These are phyloP conservation scores for Nigrospora sphaerica DNA, from an alignment of 2,329 filamentous ascomycete genomes.

Conservation along the genomic window DNA sequence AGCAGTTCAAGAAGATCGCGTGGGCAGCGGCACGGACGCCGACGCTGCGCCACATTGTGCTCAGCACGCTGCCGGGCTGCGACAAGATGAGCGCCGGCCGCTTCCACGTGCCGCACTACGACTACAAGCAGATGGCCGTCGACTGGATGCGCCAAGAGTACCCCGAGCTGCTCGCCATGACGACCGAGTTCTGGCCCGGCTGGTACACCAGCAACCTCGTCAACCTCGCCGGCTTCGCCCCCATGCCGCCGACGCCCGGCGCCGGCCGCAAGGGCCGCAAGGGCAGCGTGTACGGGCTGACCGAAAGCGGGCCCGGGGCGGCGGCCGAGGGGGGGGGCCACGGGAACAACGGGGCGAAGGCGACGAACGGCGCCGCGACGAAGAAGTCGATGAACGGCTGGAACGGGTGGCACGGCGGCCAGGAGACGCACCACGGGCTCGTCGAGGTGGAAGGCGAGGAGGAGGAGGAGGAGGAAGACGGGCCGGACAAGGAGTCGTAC, in stretches of 20 bases:
- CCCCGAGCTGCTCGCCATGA: constrained; percentile 8
- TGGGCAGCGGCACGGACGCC: constrained; percentile 7
- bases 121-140: constrained; percentile 11
- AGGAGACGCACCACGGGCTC: too few relatives aligned
- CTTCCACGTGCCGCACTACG: constrained; percentile 13
- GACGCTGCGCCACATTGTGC: constrained; percentile 12
- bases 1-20: constrained; percentile 14
- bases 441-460: too few relatives aligned
- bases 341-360: too few relatives aligned
- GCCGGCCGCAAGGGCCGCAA: too few relatives aligned
- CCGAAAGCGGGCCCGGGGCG: background rate
- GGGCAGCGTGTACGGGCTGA: too few relatives aligned
- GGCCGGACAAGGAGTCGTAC: background rate
- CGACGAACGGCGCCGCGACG: too few relatives aligned
- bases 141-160: constrained; percentile 7
- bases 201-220: constrained; percentile 8
- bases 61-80: constrained; percentile 13
- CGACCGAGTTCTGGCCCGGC: constrained; percentile 14
- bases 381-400: too few relatives aligned
- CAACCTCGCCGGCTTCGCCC: background rate
- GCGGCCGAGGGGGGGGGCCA: background rate
- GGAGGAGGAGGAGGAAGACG: too few relatives aligned
- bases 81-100: constrained; percentile 5
- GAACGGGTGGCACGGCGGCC: too few relatives aligned
- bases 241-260: background rate